These are phyloP conservation scores for Leishmania tropica DNA, from an alignment of 208 protist species.

Conservation along the genomic window DNA sequence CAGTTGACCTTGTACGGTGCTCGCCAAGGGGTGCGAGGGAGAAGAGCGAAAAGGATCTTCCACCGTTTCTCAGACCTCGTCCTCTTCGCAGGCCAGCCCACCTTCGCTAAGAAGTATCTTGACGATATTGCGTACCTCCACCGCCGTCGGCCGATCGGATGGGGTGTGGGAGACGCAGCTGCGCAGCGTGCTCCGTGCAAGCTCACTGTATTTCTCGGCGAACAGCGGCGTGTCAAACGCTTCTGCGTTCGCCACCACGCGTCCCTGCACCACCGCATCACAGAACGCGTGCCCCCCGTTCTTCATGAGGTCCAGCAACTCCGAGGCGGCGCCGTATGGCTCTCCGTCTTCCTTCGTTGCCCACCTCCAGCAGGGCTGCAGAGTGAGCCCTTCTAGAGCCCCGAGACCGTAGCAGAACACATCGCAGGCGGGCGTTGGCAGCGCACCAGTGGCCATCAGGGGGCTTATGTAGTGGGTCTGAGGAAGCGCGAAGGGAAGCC, in stretches of 20 bases:
- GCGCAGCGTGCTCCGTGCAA: background rate
- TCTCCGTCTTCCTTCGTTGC: slow-evolving; percentile 1
- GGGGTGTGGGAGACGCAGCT: background rate
- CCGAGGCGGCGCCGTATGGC: background rate
- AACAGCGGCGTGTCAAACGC: background rate
- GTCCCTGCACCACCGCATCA: slow-evolving; percentile 3
- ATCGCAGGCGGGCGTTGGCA: slow-evolving; percentile 49
- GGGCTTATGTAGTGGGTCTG: slow-evolving; percentile 73
- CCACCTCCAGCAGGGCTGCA: slow-evolving; percentile 37
- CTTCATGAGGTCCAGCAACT: slow-evolving; percentile 4
- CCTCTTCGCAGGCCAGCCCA: slow-evolving; percentile 1
- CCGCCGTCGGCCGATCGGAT: background rate
- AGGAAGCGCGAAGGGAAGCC: slow-evolving; percentile 27
- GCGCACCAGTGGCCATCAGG: slow-evolving; percentile 53
- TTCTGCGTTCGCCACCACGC: slow-evolving; percentile 16
- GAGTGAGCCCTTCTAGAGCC: slow-evolving; percentile 49
- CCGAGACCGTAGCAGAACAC: slow-evolving; percentile 71
- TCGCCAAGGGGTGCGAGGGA: background rate
- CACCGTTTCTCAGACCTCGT: background rate
- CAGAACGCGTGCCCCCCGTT: slow-evolving; percentile 1
- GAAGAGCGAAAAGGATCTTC: background rate
- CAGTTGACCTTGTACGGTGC: background rate
- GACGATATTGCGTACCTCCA: slow-evolving; percentile 1
- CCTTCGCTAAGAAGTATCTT: slow-evolving; percentile 6
- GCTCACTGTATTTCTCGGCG: background rate